These are phyloP conservation scores for Podila minutissima DNA, from an alignment of 192 early-diverging fungal species.

Conservation along the genomic window DNA sequence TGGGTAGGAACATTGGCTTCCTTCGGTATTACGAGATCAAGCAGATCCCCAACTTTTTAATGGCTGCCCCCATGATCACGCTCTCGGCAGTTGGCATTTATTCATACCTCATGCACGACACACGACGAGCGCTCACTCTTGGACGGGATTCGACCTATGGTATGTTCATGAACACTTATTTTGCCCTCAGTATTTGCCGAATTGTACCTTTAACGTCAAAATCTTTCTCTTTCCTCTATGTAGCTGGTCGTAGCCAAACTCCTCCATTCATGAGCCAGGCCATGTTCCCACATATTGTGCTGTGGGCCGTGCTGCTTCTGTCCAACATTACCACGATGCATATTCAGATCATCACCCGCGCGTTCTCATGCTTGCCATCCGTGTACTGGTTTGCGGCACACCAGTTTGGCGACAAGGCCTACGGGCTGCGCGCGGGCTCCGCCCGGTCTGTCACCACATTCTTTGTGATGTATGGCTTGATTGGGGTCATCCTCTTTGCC, in stretches of 20 bases:
- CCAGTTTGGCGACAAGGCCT: conserved; percentile 35
- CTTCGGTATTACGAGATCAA: conserved; percentile 81
- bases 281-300: conserved; percentile 65
- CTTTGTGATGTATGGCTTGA: conserved; percentile 79
- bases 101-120: conserved; percentile 64
- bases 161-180: not conserved
- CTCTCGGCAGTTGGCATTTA: conserved; percentile 71
- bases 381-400: conserved; percentile 86
- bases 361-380: conserved; percentile 81
- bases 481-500: conserved; percentile 85
- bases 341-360: conserved; percentile 90
- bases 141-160: conserved; percentile 47
- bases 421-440: conserved; percentile 8
- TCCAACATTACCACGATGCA: conserved; percentile 82
- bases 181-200: not conserved
- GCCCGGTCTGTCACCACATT: conserved; percentile 50
- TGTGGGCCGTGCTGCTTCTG: conserved; percentile 72
- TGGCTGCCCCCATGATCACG: conserved; percentile 81
- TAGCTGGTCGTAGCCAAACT: not conserved
- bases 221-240: not conserved
- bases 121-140: conserved; percentile 63
- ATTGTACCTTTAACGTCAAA: not conserved
- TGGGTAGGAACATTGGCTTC: conserved; percentile 83
- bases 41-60: conserved; percentile 92
- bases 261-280: conserved; percentile 27